phyloP scores from a whole-genome alignment of 257 asterid genomes.

The Solanum paucissectum region DNA sequence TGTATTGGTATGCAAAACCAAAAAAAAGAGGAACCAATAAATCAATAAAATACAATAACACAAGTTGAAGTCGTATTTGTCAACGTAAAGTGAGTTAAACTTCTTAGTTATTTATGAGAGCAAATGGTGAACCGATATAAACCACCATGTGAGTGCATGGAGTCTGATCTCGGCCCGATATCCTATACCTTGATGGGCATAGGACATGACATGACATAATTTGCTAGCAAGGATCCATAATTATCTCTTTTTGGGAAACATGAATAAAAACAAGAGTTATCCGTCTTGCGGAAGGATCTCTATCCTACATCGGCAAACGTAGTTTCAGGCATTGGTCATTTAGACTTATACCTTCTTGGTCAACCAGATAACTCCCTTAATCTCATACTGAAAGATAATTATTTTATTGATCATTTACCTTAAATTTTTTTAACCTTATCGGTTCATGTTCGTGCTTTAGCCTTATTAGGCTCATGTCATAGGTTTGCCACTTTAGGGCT shows the following conservation, averaged over 20 bases:
- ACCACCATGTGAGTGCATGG: not conserved
- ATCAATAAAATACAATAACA: not conserved
- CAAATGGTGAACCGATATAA: not conserved
- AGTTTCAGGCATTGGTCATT: too few relatives aligned
- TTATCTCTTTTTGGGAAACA: not conserved
- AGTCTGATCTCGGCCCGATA: too few relatives aligned
- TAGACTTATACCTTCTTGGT: not conserved
- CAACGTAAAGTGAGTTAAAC: not conserved
- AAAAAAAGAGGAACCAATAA: too few relatives aligned
- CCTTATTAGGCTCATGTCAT: not conserved
- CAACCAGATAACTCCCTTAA: not conserved
- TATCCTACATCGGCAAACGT: not conserved
- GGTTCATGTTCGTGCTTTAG: not conserved
- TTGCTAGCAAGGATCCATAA: not conserved
- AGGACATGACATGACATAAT: not conserved
- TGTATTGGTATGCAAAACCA: not conserved
- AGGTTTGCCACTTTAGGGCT: not conserved
- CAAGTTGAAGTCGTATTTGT: not conserved
- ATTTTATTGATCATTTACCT: not conserved
- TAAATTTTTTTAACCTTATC: not conserved
- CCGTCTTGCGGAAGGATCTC: not conserved
- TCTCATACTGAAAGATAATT: not conserved
- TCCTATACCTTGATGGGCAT: not conserved
- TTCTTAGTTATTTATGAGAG: not conserved
- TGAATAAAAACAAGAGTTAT: not conserved